These are phyloP conservation scores for Neurospora sublineolata DNA, from an alignment of 495 filamentous ascomycete species.

Conservation along the genomic window DNA sequence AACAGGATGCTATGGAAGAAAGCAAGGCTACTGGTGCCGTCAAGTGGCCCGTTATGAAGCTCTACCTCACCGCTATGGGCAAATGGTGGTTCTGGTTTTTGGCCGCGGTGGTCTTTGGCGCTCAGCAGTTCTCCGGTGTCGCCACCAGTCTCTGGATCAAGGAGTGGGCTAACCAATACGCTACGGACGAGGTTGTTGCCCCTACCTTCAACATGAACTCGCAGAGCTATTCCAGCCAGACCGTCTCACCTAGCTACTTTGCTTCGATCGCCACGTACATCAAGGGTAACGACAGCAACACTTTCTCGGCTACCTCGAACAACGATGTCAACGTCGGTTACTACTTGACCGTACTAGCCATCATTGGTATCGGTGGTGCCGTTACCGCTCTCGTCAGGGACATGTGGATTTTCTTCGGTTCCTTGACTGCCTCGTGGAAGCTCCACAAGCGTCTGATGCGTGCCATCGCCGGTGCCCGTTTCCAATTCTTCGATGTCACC, in stretches of 20 bases:
- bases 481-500: slow-evolving; percentile 96
- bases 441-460: slow-evolving; percentile 73
- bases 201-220: slow-evolving; percentile 26
- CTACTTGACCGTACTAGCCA: slow-evolving; percentile 73
- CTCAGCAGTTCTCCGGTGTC: slow-evolving; percentile 74
- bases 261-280: slow-evolving; percentile 23
- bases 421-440: slow-evolving; percentile 73
- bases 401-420: slow-evolving; percentile 82
- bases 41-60: slow-evolving; percentile 67
- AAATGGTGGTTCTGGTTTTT: slow-evolving; percentile 86
- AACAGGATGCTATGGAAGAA: slow-evolving; percentile 50
- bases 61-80: slow-evolving; percentile 86
- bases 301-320: slow-evolving; percentile 8
- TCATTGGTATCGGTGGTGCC: slow-evolving; percentile 65
- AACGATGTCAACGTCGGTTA: slow-evolving; percentile 65
- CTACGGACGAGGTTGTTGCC: slow-evolving; percentile 21
- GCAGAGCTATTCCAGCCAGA: slow-evolving; percentile 19
- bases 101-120: slow-evolving; percentile 58
- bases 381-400: slow-evolving; percentile 68
- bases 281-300: slow-evolving; percentile 13
- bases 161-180: slow-evolving; percentile 61
- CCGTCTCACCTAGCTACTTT: slow-evolving; percentile 24
- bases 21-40: slow-evolving; percentile 73
- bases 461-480: slow-evolving; percentile 74
- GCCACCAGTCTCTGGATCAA: slow-evolving; percentile 89